These are phyloP conservation scores for Piromyces finnis DNA, from an alignment of 192 early-diverging fungal genomes.

Conservation along the genomic window DNA sequence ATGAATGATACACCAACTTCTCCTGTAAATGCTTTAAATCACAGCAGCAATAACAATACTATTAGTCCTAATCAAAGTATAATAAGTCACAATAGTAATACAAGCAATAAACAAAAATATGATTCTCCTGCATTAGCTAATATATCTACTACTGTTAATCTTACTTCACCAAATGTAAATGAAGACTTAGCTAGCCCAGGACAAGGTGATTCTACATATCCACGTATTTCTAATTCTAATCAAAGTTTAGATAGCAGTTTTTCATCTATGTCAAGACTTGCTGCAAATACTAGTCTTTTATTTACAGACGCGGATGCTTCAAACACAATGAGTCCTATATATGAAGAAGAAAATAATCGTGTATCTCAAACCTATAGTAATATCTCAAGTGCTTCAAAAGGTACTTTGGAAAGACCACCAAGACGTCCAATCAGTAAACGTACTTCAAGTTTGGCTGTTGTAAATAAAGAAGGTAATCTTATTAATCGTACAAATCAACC, in stretches of 20 bases:
- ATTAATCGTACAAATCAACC: background rate
- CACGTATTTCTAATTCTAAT: background rate
- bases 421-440: background rate
- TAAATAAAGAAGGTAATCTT: too few relatives aligned
- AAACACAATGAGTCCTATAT: background rate
- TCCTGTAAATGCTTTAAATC: background rate
- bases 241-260: background rate
- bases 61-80: too few relatives aligned
- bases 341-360: background rate
- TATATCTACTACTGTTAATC: background rate
- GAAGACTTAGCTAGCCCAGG: background rate
- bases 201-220: too few relatives aligned
- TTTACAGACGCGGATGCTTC: background rate
- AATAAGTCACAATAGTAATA: too few relatives aligned
- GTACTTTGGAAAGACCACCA: background rate
- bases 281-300: background rate
- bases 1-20: background rate
- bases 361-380: too few relatives aligned
- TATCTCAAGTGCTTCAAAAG: too few relatives aligned
- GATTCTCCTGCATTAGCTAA: too few relatives aligned
- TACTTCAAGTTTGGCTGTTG: too few relatives aligned
- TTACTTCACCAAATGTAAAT: background rate
- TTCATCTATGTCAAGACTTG: background rate
- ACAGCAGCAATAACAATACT: too few relatives aligned
- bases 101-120: too few relatives aligned